These are phyloP conservation scores for Tilletiopsis washingtonensis DNA, from an alignment of 1,284 basidiomycete species.

Conservation along the genomic window DNA sequence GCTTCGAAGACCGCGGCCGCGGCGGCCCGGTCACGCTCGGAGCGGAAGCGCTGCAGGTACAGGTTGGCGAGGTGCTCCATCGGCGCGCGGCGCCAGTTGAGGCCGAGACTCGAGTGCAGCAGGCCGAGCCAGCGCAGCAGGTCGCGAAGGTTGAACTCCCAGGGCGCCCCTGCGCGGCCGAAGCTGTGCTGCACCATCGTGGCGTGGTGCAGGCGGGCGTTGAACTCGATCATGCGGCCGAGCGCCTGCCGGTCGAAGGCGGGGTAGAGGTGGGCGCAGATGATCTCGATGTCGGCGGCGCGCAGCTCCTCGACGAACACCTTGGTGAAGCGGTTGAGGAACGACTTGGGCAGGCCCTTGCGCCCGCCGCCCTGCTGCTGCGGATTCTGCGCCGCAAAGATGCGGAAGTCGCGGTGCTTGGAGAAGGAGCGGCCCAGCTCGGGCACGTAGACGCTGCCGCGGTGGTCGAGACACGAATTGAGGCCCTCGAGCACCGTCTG, in stretches of 20 bases:
- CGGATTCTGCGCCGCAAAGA: slow-evolving; percentile 98
- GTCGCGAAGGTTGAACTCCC: slow-evolving; percentile 98
- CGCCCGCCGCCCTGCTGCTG: slow-evolving; percentile 91
- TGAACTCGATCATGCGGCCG: slow-evolving; percentile 76
- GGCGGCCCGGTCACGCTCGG: slow-evolving; percentile 57
- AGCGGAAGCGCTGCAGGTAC: slow-evolving; percentile 83
- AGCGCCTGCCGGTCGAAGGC: slow-evolving; percentile 55
- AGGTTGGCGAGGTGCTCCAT: slow-evolving; percentile 32
- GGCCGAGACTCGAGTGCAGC: slow-evolving; percentile 52
- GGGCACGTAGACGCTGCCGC: slow-evolving; percentile 88
- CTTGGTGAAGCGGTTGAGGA: slow-evolving; percentile 95
- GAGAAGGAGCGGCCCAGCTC: slow-evolving; percentile 84
- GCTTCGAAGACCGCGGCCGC: slow-evolving; percentile 61
- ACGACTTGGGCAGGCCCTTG: slow-evolving; percentile 94
- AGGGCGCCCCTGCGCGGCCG: slow-evolving; percentile 77
- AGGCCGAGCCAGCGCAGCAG: slow-evolving; percentile 73
- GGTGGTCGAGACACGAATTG: slow-evolving; percentile 92
- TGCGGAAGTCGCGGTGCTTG: slow-evolving; percentile 82
- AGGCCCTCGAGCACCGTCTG: slow-evolving; percentile 87
- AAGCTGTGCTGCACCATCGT: slow-evolving; percentile 64
- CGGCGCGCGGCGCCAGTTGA: slow-evolving; percentile 52
- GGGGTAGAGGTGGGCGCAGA: slow-evolving; percentile 71
- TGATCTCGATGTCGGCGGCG: slow-evolving; percentile 66
- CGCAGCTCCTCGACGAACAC: slow-evolving; percentile 87
- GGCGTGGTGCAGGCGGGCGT: slow-evolving; percentile 61